phyloP scores from a whole-genome alignment of 352 stramenopile species.

The Phytophthora nicotianae region DNA sequence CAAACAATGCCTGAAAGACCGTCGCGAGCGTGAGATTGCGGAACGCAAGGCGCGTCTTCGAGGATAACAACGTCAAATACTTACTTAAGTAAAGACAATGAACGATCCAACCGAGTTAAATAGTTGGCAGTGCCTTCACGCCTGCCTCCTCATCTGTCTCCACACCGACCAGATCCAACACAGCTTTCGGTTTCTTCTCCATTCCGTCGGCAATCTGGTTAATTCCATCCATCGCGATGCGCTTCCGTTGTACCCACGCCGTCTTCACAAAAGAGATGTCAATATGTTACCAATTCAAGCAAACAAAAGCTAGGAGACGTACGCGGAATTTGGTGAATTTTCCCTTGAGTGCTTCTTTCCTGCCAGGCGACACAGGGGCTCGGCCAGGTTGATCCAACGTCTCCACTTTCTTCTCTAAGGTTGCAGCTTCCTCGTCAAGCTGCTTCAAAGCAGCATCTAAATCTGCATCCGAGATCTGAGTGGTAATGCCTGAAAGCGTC shows the following conservation, averaged over 20 bases:
- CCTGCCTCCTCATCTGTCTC: conserved; percentile 77
- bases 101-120: conserved; percentile 56
- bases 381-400: conserved; percentile 48
- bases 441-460: conserved; percentile 54
- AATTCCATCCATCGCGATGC: conserved; percentile 77
- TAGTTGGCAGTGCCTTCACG: conserved; percentile 70
- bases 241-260: conserved; percentile 76
- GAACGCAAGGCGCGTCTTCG: conserved; percentile 34
- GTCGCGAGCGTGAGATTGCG: conserved; percentile 43
- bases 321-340: conserved; percentile 74
- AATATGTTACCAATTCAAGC: neutral
- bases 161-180: conserved; percentile 61
- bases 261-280: conserved; percentile 36
- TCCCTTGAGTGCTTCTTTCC: conserved; percentile 67
- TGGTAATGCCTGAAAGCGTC: conserved; percentile 49
- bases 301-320: conserved; percentile 14
- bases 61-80: neutral
- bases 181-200: conserved; percentile 80
- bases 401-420: conserved; percentile 53
- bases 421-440: conserved; percentile 46
- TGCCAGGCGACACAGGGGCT: conserved; percentile 55
- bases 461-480: conserved; percentile 72
- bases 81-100: too few relatives aligned
- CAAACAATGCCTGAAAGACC: conserved; percentile 67
- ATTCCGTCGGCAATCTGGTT: conserved; percentile 84